These are phyloP conservation scores for Tolypocladium sp. DNA, from an alignment of 2,329 filamentous ascomycete genomes.

Conservation along the genomic window DNA sequence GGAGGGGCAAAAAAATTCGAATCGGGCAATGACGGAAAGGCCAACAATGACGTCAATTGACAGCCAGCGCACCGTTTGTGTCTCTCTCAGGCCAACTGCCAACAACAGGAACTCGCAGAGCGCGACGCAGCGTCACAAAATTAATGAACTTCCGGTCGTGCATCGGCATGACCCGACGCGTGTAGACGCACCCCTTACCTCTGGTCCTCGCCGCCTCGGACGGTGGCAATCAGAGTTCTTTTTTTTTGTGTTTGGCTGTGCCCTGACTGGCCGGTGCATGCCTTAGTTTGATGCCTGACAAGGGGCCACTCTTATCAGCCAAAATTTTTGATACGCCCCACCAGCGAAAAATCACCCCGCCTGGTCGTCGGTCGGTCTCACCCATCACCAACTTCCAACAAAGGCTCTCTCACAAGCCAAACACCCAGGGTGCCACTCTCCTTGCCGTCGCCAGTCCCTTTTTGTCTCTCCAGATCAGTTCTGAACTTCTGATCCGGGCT, in stretches of 20 bases:
- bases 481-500: not conserved
- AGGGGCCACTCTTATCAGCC: constrained; percentile 12
- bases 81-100: not conserved
- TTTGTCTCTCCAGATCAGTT: not conserved
- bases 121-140: not conserved
- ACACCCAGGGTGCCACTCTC: not conserved
- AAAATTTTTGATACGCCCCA: constrained; percentile 29
- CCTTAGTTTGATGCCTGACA: constrained; percentile 28
- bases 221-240: not conserved
- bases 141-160: not conserved
- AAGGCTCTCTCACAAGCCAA: constrained; percentile 1
- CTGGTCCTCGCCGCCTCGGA: not conserved
- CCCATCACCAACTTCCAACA: constrained; percentile 8
- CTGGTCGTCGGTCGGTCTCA: constrained; percentile 13
- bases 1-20: not conserved
- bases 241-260: not conserved
- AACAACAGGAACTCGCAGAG: not conserved
- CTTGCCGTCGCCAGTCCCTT: not conserved
- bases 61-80: not conserved
- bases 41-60: not conserved
- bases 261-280: constrained; percentile 12
- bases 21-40: not conserved
- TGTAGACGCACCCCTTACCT: not conserved
- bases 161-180: not conserved
- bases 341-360: constrained; percentile 30